These are phyloP conservation scores for Phytomonas francai DNA, from an alignment of 208 protist species.

Conservation along the genomic window DNA sequence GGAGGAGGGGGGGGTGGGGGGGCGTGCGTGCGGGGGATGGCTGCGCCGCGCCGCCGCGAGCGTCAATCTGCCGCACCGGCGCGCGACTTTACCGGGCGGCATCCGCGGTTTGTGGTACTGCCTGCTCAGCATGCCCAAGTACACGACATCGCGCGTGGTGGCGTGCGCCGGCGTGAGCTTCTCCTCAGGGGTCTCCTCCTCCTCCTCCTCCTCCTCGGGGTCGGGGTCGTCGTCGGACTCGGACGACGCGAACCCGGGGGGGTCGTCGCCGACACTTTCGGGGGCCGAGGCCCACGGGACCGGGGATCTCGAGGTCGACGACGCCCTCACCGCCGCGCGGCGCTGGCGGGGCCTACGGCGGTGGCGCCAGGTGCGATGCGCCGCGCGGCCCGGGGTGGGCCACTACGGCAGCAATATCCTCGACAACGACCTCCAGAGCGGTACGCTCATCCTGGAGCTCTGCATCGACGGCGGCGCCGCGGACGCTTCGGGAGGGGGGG, in stretches of 20 bases:
- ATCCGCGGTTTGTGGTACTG: not conserved
- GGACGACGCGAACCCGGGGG: not conserved
- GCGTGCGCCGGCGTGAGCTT: no score
- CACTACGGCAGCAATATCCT: constrained; percentile 59
- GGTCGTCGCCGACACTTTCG: not conserved
- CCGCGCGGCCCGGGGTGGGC: constrained; percentile 25
- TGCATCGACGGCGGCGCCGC: constrained; percentile 16
- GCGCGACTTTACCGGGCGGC: not conserved
- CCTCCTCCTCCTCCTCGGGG: not conserved
- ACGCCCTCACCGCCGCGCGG: not conserved
- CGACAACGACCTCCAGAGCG: constrained; percentile 65
- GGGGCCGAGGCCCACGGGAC: not conserved
- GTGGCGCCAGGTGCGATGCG: constrained; percentile 16
- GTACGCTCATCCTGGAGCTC: constrained; percentile 62
- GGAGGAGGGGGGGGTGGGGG: no score
- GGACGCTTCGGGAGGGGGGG: not conserved
- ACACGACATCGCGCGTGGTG: not conserved
- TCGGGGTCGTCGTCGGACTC: constrained; percentile 1
- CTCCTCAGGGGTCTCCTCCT: not conserved
- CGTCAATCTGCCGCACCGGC: no score
- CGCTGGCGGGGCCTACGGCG: not conserved
- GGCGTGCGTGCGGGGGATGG: no score
- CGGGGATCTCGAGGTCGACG: constrained; percentile 11
- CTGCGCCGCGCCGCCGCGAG: no score
- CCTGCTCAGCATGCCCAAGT: not conserved